Base-by-base conservation (phyloP, 2,329 filamentous ascomycete species). In the Bertia moriformis region DNA sequence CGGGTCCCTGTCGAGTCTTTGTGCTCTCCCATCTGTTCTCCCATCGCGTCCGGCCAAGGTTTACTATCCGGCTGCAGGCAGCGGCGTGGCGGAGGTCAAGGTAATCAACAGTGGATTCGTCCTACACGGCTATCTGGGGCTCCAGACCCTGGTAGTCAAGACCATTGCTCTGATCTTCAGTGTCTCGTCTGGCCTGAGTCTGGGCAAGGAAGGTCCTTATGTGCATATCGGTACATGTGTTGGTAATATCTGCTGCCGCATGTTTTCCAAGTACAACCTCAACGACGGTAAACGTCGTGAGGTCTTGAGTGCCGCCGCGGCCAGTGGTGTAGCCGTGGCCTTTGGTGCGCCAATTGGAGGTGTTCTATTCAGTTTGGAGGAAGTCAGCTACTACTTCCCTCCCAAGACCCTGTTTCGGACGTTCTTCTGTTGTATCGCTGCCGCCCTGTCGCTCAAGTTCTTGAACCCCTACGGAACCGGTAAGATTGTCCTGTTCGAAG, bases 321-420 rank as follows among this genome's bases (percentile, higher is more conserved):
- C 71, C 0, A 59, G 69, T 12, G 73, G 72, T 2, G 51, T 78
- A 37, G 69, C 66, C 14, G 73, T 77, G 0, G 73, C 72, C 0
- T 78, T 77, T 45, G 73, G 73, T 4, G 72, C 73, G 15, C 73
- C 73, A 0, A 74, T 77, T 39, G 72, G 72, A 1, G 71, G 71
- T 5, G 71, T 77, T 0, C 54, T 77, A 3, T 78, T 78, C 50
- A 67, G 64, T 35, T 75, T 40, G 18, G 48, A 66, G 54, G 72
- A 76, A 54, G 73, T 76, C 43, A 67, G 62, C 44, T 75, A 70
- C 0, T 73, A 74, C 42, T 76, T 76, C 39, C 71, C 71, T 0
- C 57, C 68, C 2, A 71, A 68, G 44, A 66, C 70, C n/a, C 59
- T 78, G 3, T 76, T 69, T 70, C 56, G 66, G 37, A 67, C 71